Base-by-base conservation (phyloP, 202 grass and related monocot species). In the Panicum hallii region DNA sequence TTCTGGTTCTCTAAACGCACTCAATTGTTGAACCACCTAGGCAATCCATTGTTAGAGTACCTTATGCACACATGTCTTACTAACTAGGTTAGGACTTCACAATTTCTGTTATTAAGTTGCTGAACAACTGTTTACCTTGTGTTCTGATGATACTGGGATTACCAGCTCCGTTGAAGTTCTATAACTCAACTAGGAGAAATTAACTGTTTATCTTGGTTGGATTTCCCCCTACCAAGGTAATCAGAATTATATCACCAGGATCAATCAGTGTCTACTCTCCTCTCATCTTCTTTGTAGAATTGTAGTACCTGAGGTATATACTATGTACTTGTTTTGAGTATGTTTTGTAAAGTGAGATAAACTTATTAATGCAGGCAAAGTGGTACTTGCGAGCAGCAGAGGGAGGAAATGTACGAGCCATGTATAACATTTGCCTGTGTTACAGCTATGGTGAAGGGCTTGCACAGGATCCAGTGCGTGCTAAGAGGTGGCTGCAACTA, bases 381-480 rank as follows among this genome's bases (percentile, higher is more conserved):
- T 94, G 89, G 92, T 94, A 94, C 48, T 70, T 91, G 44, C 87
- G 65, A 88, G 87, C 92, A 77, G 92, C 92, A 63, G 89, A 91
- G 79, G 89, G 89, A 78, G 92, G 89, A 36, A 91, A 91, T 64
- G 28, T 87, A 36, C 81, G 92, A 34, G 92, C 89, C 55, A 94
- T 94, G 92, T 94, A 94, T 87, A 94, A 94, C 41, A 79, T 86
- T 87, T 91, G 89, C 63, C 83, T 94, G 64, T 94, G 92, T 62
- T 91, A 91, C 60, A 80, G 43, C 73, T 83, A 40, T 0, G 87
- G 89, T 87, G 92, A 94, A 91, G 92, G 92, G 55, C 77, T 91
- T 68, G 15, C 84, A 43, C 89, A 63, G n/a, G 88, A 94, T 79
- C 69, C 63, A 32, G 46, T 58, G 41, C 83, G 70, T 68, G 82